Evolutionary conservation across 176 grass and related monocot species (phyloP).

Genomic region (Tillandsia fasciculata): DNA sequence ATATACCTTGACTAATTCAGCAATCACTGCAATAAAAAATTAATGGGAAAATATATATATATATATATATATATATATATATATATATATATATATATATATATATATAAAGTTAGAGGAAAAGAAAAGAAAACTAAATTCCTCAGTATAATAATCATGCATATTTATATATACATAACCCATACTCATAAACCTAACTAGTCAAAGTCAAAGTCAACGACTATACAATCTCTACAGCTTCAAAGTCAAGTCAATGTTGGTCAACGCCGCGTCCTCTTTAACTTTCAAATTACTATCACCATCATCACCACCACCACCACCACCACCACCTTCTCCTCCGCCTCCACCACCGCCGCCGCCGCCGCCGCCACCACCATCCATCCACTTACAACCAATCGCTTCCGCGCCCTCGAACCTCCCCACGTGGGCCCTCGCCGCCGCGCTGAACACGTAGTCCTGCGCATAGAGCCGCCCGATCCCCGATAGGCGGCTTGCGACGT

Average conservation of each 20-base stretch:
- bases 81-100: too few species aligned
- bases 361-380: neutral
- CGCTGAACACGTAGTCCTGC: neutral
- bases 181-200: too few species aligned
- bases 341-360: neutral
- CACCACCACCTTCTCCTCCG: neutral
- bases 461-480: neutral
- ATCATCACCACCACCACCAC: neutral
- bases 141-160: neutral
- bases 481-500: neutral
- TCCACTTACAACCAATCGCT: neutral
- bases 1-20: neutral
- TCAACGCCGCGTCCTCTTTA: neutral
- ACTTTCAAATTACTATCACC: neutral
- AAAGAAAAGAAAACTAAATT: neutral
- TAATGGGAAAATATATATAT: neutral
- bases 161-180: too few species aligned
- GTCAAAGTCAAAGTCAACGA: too few species aligned
- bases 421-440: neutral
- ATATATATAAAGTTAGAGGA: neutral
- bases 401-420: neutral
- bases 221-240: neutral
- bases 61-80: too few species aligned
- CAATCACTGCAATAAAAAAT: neutral
- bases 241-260: slow-evolving; percentile 5